Evolutionary conservation across 192 early-diverging fungal species (phyloP), one percentile per base, ranked within the genome.

Genomic region (Dissophora globulifera): DNA sequence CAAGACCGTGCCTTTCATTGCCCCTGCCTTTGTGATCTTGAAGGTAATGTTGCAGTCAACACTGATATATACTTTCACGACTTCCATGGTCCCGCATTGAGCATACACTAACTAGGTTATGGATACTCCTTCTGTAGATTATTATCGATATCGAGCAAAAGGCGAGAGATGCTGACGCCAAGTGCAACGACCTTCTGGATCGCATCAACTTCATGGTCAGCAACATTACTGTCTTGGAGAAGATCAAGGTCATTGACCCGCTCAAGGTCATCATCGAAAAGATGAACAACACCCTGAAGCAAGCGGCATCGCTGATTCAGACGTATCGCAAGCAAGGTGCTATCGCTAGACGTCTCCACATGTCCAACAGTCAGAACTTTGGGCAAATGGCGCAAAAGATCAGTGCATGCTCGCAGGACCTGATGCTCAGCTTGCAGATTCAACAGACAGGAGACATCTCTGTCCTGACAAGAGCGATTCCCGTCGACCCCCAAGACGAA

Each of bases 171-270:
- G 79, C 72, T 0, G 85, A 83, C 22, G 35, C 55, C n/a, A 87
- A 87, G 52, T 87, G 85, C 50, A 65, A 57, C 3, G 83, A 85
- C 49, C 75, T 87, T 0, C 31, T 87, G 43, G 85, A 87, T 52
- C 81, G 85, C 27, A 83, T 87, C 70, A 82, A 79, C 38, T 87
- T 87, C 26, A 87, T 87, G 85, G 63, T 82, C 54, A 69, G 69
- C 43, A 80, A 86, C 30, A 46, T 86, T 23, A 70, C 78, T 1
- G 79, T 82, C n/a, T 45, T 86, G 19, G 76, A 80, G 38, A 79
- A 82, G 17, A 67, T 85, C 26, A 40, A 55, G 12, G 62, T 67
- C 2, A 67, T 64, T 22, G 75, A 80, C 6, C 68, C 79, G 2
- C 62, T 82, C 12, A 61, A 69, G 40, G 49, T 32, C 2, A 83